Evolutionary conservation across 176 grass and related monocot species (phyloP).

Genomic region (Themeda triandra): DNA sequence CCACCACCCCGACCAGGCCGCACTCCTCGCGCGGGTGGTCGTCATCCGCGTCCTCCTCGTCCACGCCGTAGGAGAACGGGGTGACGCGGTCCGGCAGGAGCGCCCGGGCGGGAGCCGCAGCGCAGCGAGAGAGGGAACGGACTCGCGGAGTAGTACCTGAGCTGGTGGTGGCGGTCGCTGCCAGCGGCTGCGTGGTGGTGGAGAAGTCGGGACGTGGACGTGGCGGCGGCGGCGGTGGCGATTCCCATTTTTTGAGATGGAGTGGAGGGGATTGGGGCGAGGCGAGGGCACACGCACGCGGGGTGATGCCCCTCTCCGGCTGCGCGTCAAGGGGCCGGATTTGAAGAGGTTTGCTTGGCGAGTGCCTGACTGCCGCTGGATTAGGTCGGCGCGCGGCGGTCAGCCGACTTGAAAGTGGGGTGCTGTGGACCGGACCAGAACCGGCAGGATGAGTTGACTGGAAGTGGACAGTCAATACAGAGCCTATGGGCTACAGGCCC

Average conservation of each 20-base stretch:
- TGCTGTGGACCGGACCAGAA: neutral
- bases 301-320: conserved; percentile 8
- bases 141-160: neutral
- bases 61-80: conserved; percentile 14
- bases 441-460: neutral
- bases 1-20: conserved; percentile 62
- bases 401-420: no score
- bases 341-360: conserved; percentile 36
- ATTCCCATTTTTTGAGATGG: conserved; percentile 9
- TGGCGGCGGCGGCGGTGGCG: neutral
- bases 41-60: conserved; percentile 27
- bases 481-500: neutral
- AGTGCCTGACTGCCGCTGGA: conserved; percentile 24
- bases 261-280: neutral
- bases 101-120: conserved; percentile 5
- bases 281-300: neutral
- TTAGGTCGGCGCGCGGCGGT: conserved; percentile 9
- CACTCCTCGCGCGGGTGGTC: conserved; percentile 83
- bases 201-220: conserved; percentile 4
- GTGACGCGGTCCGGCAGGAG: conserved; percentile 27
- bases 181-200: neutral
- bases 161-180: neutral
- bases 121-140: conserved; percentile 17
- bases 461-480: neutral
- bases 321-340: conserved; percentile 25